Evolutionary conservation across 495 filamentous ascomycete genomes (phyloP).

Genomic region (Hypomontagnella monticulosa): DNA sequence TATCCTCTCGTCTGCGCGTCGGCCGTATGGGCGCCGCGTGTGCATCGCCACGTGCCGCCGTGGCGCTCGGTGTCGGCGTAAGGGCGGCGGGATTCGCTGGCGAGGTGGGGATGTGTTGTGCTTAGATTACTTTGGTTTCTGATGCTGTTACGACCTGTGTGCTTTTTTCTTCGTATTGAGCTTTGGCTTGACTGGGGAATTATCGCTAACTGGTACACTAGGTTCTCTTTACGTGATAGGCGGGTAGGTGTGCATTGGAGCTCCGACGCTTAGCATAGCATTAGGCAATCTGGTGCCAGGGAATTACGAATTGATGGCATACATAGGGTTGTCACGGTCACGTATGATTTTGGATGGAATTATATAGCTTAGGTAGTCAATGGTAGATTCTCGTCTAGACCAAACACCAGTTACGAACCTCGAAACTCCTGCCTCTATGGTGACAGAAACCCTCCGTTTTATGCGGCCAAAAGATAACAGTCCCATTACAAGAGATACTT

Average conservation of each 20-base stretch:
- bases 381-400: constrained; percentile 26
- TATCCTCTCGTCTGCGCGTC: constrained; percentile 2
- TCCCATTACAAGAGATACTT: constrained; percentile 32
- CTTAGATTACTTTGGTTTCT: constrained; percentile 62
- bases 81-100: constrained; percentile 39
- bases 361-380: constrained; percentile 31
- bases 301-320: too few species aligned
- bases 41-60: constrained; percentile 62
- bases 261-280: too few species aligned
- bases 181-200: background rate
- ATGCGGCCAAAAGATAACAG: constrained; percentile 23
- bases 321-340: too few species aligned
- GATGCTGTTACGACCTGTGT: constrained; percentile 31
- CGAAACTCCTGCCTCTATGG: constrained; percentile 31
- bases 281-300: too few species aligned
- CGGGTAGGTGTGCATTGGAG: background rate
- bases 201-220: constrained; percentile 10
- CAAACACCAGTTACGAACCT: constrained; percentile 22
- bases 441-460: constrained; percentile 15
- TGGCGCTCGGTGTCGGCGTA: constrained; percentile 42
- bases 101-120: constrained; percentile 54
- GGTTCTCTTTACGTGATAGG: background rate
- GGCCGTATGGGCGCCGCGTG: constrained; percentile 44
- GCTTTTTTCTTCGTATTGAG: constrained; percentile 25
- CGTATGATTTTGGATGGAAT: too few species aligned